These are phyloP conservation scores for Vanilla planifolia DNA, from an alignment of 106 monocot species.

Conservation along the genomic window DNA sequence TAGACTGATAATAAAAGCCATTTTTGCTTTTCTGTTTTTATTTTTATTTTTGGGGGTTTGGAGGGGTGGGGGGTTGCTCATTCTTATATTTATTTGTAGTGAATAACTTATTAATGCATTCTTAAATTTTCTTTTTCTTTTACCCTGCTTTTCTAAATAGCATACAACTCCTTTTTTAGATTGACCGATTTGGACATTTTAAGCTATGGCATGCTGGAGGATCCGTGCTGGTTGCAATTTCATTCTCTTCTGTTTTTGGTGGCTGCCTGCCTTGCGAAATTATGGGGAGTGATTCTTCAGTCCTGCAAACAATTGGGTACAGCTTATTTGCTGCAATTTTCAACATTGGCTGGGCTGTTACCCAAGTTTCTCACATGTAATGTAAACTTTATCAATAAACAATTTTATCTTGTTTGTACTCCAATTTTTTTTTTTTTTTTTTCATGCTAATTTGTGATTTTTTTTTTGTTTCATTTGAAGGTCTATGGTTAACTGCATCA, in stretches of 20 bases:
- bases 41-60: no score
- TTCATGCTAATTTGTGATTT: constrained; percentile 1
- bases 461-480: constrained; percentile 25
- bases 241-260: constrained; percentile 95
- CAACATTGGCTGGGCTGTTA: constrained; percentile 87
- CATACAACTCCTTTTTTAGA: constrained; percentile 28
- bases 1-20: no score
- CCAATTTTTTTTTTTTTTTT: background rate
- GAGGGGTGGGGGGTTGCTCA: no score
- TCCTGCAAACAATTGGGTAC: constrained; percentile 73
- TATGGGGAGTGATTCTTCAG: constrained; percentile 33
- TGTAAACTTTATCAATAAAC: constrained; percentile 1
- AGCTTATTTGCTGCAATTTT: constrained; percentile 90
- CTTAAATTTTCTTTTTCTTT: no score
- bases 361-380: constrained; percentile 98
- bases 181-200: constrained; percentile 87
- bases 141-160: background rate
- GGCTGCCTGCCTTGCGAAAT: constrained; percentile 70
- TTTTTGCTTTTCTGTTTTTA: no score
- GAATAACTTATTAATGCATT: no score
- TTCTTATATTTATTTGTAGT: no score
- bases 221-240: constrained; percentile 76
- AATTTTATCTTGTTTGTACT: background rate
- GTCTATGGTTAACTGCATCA: constrained; percentile 93
- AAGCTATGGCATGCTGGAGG: constrained; percentile 92